Conservation (phyloP, 148 eudicot species). For the Linanthus parryae region DNA sequence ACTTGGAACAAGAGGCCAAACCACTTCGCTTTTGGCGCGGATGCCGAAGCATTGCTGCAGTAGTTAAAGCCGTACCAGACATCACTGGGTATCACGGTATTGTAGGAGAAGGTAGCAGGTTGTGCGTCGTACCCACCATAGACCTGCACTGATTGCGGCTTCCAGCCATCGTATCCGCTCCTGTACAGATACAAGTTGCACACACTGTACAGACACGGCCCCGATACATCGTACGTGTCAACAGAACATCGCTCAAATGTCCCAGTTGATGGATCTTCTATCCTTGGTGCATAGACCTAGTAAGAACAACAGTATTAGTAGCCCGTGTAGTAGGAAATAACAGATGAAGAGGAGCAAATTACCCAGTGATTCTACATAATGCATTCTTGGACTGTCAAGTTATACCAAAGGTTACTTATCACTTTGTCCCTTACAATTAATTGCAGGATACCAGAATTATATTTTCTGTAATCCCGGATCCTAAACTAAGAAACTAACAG, state of each 20-base stretch:
- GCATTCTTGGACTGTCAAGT: too few relatives aligned
- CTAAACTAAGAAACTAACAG: too few relatives aligned
- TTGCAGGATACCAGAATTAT: too few relatives aligned
- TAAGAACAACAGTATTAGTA: too few relatives aligned
- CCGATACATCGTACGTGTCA: constrained; percentile 36
- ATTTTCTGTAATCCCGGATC: too few relatives aligned
- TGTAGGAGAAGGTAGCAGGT: constrained; percentile 25
- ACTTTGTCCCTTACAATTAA: too few relatives aligned
- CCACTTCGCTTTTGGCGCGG: constrained; percentile 7
- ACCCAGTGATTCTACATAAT: too few relatives aligned
- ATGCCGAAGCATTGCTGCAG: constrained; percentile 21
- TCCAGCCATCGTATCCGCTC: constrained; percentile 54
- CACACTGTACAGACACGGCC: constrained; percentile 38
- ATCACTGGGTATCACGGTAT: constrained; percentile 22
- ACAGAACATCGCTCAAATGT: constrained; percentile 40
- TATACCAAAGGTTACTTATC: too few relatives aligned
- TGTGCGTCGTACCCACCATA: constrained; percentile 20
- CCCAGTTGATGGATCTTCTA: constrained; percentile 35
- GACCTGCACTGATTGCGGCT: constrained; percentile 21
- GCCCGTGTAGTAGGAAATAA: not conserved
- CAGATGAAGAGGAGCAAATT: not conserved
- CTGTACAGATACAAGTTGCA: constrained; percentile 44
- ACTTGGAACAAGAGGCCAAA: too few relatives aligned
- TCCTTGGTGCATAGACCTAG: constrained; percentile 42
- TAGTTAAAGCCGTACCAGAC: constrained; percentile 39